Evolutionary conservation across 495 filamentous ascomycete genomes (phyloP).

Genomic region (Glarea lozoyensis): DNA sequence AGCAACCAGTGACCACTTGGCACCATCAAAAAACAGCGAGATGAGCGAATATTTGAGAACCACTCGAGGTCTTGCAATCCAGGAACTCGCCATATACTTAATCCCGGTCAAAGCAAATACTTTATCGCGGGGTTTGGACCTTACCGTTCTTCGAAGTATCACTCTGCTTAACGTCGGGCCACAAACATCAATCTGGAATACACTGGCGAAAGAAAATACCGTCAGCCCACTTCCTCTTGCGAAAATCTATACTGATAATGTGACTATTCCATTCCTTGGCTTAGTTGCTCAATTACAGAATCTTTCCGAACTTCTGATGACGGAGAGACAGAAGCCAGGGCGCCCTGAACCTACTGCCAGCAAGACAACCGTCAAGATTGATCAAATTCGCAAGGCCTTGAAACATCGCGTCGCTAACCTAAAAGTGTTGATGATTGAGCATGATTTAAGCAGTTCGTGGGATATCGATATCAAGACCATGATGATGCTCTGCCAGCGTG

Average conservation of each 20-base stretch:
- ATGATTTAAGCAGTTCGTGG: slow-evolving; percentile 40
- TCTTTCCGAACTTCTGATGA: slow-evolving; percentile 46
- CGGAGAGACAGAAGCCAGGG: slow-evolving; percentile 41
- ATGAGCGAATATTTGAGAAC: slow-evolving; percentile 42
- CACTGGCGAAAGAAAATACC: slow-evolving; percentile 42
- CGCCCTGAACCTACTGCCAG: slow-evolving; percentile 40
- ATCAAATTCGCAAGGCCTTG: slow-evolving; percentile 41
- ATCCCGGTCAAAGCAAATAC: slow-evolving; percentile 47
- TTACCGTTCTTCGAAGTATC: slow-evolving; percentile 38
- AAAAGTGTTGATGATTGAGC: slow-evolving; percentile 39
- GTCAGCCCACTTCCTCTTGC: slow-evolving; percentile 36
- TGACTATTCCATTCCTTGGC: slow-evolving; percentile 39
- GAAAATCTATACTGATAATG: slow-evolving; percentile 53
- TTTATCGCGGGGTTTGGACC: slow-evolving; percentile 40
- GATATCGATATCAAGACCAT: slow-evolving; percentile 43
- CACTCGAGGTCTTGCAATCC: slow-evolving; percentile 44
- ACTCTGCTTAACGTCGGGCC: slow-evolving; percentile 53
- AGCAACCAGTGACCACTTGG: not conserved
- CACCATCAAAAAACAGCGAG: not conserved
- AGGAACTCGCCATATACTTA: slow-evolving; percentile 43
- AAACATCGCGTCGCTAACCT: slow-evolving; percentile 36
- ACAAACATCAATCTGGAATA: slow-evolving; percentile 47
- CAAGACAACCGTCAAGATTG: slow-evolving; percentile 34
- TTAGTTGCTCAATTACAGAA: slow-evolving; percentile 39
- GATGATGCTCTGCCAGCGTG: slow-evolving; percentile 36